phyloP scores from a whole-genome alignment of 2,329 filamentous ascomycete genomes.

The Sclerotinia glacialis region DNA sequence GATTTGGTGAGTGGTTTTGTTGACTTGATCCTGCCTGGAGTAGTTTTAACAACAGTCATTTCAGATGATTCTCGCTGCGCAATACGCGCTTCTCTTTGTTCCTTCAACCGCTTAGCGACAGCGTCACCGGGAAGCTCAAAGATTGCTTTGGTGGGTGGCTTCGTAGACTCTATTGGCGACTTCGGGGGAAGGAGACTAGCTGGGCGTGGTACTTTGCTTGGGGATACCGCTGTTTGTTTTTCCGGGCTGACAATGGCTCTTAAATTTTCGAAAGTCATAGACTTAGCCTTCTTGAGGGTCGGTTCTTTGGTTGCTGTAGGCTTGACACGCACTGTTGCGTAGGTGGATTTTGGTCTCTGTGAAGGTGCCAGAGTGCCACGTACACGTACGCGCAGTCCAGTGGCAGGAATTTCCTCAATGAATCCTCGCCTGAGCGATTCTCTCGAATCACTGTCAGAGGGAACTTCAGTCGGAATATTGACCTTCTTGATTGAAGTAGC shows the following conservation, averaged over 20 bases:
- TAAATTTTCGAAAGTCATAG: conserved; percentile 32
- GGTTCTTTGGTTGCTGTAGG: conserved; percentile 35
- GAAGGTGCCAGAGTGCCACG: conserved; percentile 28
- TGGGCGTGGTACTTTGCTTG: conserved; percentile 37
- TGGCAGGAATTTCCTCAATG: not conserved
- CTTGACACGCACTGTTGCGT: conserved; percentile 46
- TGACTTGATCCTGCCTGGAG: conserved; percentile 47
- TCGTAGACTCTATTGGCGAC: conserved; percentile 51
- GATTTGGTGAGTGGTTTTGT: conserved; percentile 53
- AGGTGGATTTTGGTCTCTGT: conserved; percentile 39
- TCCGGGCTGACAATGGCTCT: conserved; percentile 25
- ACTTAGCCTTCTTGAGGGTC: conserved; percentile 32
- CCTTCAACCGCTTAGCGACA: conserved; percentile 55
- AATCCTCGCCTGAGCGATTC: conserved; percentile 6
- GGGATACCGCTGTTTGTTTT: conserved; percentile 36
- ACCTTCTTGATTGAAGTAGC: conserved; percentile 12
- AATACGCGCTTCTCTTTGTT: conserved; percentile 56
- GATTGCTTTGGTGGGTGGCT: conserved; percentile 52
- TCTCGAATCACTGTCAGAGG: conserved; percentile 2
- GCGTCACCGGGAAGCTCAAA: conserved; percentile 65
- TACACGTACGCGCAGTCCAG: conserved; percentile 4
- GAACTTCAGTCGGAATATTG: conserved; percentile 9
- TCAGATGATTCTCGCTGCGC: conserved; percentile 42
- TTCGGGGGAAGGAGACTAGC: conserved; percentile 46
- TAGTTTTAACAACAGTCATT: conserved; percentile 39